Conservation (phyloP, 495 filamentous ascomycete genomes). For the Tuber magnatum region DNA sequence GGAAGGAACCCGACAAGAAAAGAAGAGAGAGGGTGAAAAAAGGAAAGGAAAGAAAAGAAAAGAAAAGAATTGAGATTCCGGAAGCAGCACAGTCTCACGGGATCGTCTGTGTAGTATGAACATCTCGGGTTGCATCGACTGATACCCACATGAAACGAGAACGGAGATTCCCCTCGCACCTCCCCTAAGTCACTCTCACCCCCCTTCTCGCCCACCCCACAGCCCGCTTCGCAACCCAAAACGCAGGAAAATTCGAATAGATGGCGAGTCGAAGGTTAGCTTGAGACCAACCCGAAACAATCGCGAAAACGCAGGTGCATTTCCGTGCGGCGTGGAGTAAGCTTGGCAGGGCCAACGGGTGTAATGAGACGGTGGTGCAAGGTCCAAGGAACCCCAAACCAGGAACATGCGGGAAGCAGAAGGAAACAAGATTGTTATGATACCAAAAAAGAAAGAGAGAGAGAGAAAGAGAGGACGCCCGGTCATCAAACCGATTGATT, state of each 20-base stretch:
- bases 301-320: slow-evolving; percentile 34
- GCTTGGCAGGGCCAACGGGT: slow-evolving; percentile 17
- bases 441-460: background rate
- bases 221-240: slow-evolving; percentile 5
- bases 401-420: background rate
- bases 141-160: slow-evolving; percentile 36
- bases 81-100: slow-evolving; percentile 31
- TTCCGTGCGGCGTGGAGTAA: slow-evolving; percentile 16
- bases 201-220: background rate
- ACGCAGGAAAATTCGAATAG: slow-evolving; percentile 24
- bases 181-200: background rate
- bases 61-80: slow-evolving; percentile 16
- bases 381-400: background rate
- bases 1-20: slow-evolving; percentile 1
- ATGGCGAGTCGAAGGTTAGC: slow-evolving; percentile 15
- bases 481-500: background rate
- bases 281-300: slow-evolving; percentile 37
- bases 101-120: slow-evolving; percentile 12
- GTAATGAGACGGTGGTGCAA: background rate
- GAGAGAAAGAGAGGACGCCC: background rate
- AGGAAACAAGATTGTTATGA: background rate
- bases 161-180: slow-evolving; percentile 23
- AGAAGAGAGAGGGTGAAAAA: background rate
- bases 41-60: background rate
- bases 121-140: slow-evolving; percentile 30